Conservation (phyloP, 371 early-diverging fungal genomes). For the Gilbertella persicaria region DNA sequence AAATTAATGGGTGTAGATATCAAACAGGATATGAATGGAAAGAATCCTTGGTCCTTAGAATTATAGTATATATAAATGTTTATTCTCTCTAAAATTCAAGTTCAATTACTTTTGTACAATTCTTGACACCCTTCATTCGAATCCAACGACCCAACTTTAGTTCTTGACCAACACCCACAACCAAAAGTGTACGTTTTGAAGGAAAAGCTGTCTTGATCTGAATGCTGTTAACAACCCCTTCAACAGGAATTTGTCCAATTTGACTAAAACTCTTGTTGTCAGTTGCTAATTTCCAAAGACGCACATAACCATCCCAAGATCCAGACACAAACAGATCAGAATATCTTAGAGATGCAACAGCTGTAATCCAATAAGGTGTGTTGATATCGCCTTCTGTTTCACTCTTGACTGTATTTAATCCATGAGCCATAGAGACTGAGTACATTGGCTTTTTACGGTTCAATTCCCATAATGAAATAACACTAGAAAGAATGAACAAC, state of each 20-base stretch:
- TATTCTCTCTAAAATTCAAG: slow-evolving; percentile 21
- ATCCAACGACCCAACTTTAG: slow-evolving; percentile 92
- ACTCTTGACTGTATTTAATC: slow-evolving; percentile 50
- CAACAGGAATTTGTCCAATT: slow-evolving; percentile 59
- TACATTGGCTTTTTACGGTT: slow-evolving; percentile 90
- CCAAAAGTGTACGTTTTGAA: slow-evolving; percentile 60
- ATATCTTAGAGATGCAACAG: slow-evolving; percentile 79
- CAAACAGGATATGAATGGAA: background rate
- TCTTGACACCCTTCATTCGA: slow-evolving; percentile 68
- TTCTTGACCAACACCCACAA: slow-evolving; percentile 86
- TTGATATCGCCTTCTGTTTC: slow-evolving; percentile 46
- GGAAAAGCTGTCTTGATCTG: slow-evolving; percentile 53
- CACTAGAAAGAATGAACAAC: slow-evolving; percentile 9
- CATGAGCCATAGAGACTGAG: slow-evolving; percentile 78
- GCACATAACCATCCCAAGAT: slow-evolving; percentile 87
- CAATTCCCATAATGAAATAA: slow-evolving; percentile 88
- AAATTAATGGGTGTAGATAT: slow-evolving; percentile 18
- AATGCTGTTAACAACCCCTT: slow-evolving; percentile 56
- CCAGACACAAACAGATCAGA: slow-evolving; percentile 91
- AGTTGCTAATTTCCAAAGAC: slow-evolving; percentile 82
- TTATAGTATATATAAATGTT: too few species aligned
- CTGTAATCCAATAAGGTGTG: slow-evolving; percentile 81
- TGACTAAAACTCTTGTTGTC: slow-evolving; percentile 70
- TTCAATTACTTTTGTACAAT: slow-evolving; percentile 62
- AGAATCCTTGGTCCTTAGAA: too few species aligned